phyloP scores from a whole-genome alignment of 805 yeast species.

The Sungouiella blattae region DNA sequence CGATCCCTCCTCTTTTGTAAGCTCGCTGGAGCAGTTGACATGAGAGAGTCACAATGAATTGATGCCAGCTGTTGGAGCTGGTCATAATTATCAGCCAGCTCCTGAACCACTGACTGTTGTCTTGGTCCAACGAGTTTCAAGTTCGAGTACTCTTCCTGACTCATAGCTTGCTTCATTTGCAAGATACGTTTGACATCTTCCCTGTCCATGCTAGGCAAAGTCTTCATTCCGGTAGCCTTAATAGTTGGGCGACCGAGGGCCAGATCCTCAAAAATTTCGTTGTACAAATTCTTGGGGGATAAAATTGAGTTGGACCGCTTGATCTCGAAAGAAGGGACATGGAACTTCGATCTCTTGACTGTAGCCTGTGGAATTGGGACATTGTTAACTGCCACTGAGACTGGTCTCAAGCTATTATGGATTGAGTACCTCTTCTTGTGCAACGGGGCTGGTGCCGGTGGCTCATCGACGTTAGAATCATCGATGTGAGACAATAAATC shows the following conservation, averaged over 20 bases:
- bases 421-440: slow-evolving; percentile 6
- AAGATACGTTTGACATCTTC: slow-evolving; percentile 40
- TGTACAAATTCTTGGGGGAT: slow-evolving; percentile 36
- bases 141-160: slow-evolving; percentile 38
- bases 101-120: slow-evolving; percentile 14
- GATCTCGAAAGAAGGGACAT: slow-evolving; percentile 42
- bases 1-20: slow-evolving; percentile 1
- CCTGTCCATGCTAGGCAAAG: slow-evolving; percentile 47
- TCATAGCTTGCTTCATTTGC: slow-evolving; percentile 31
- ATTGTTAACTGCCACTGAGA: not conserved
- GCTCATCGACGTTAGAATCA: slow-evolving; percentile 14
- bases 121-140: slow-evolving; percentile 27
- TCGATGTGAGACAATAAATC: slow-evolving; percentile 27
- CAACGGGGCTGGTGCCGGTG: slow-evolving; percentile 11
- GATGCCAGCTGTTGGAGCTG: slow-evolving; percentile 13
- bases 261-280: slow-evolving; percentile 36
- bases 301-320: slow-evolving; percentile 32
- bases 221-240: slow-evolving; percentile 43
- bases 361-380: not conserved
- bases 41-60: slow-evolving; percentile 12
- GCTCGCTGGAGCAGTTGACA: slow-evolving; percentile 4
- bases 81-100: slow-evolving; percentile 16
- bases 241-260: slow-evolving; percentile 31
- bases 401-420: slow-evolving; percentile 5
- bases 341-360: slow-evolving; percentile 25